Evolutionary conservation across 768 basidiomycete genomes (phyloP).

Genomic region (Lactifluus rugatus): DNA sequence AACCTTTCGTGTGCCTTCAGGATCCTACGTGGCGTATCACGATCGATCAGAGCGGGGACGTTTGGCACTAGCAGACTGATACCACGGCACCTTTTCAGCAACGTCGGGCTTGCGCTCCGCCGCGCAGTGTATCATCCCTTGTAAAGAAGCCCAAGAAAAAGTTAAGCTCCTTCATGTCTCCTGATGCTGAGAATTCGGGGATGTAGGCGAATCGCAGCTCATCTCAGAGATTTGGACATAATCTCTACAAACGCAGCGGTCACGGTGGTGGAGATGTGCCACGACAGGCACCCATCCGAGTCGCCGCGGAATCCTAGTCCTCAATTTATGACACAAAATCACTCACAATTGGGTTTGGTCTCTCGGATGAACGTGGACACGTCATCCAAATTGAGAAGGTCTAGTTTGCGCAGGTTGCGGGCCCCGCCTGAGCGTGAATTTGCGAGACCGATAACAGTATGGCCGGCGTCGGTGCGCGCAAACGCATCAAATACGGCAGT

Average conservation of each 20-base stretch:
- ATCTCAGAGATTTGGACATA: neutral
- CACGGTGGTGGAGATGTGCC: neutral
- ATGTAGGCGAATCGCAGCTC: neutral
- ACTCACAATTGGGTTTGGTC: conserved; percentile 63
- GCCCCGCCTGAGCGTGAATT: conserved; percentile 52
- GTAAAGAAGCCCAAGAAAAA: neutral
- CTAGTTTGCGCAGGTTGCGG: conserved; percentile 39
- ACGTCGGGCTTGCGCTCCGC: conserved; percentile 91
- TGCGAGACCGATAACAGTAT: conserved; percentile 59
- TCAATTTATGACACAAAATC: neutral
- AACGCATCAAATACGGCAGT: conserved; percentile 67
- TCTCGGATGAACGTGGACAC: conserved; percentile 46
- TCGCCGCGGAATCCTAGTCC: neutral
- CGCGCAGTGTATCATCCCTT: conserved; percentile 90
- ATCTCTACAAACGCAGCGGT: neutral
- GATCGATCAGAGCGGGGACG: neutral
- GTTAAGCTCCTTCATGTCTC: neutral
- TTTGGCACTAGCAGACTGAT: neutral
- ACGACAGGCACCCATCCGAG: neutral
- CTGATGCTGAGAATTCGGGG: neutral
- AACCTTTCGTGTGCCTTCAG: conserved; percentile 56
- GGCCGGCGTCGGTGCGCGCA: conserved; percentile 26
- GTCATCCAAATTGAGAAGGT: conserved; percentile 52
- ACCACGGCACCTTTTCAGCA: conserved; percentile 63
- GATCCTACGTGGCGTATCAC: conserved; percentile 39